Evolutionary conservation across 176 grass and related monocot genomes (phyloP).

Genomic region (Alloteropsis semialata): DNA sequence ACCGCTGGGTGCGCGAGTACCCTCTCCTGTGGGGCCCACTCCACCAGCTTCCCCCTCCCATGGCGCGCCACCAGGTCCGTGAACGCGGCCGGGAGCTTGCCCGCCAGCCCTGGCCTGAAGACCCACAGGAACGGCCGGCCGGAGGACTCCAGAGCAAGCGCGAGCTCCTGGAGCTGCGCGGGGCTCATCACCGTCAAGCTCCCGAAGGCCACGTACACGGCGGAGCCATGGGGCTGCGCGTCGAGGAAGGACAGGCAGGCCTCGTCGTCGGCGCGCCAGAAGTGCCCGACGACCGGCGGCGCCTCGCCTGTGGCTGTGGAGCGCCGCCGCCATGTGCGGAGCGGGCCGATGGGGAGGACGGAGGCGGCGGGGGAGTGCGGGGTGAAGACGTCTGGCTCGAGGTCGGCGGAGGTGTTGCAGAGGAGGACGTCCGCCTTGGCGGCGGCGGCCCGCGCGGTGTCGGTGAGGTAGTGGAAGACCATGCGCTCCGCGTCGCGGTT

Average conservation of each 20-base stretch:
- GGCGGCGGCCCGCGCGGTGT: not conserved
- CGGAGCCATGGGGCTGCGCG: slow-evolving; percentile 31
- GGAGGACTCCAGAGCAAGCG: slow-evolving; percentile 24
- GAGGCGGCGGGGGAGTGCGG: not conserved
- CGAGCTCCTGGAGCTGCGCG: slow-evolving; percentile 42
- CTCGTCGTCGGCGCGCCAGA: slow-evolving; percentile 34
- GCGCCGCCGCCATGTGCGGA: slow-evolving; percentile 25
- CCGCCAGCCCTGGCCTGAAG: not conserved
- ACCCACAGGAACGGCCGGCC: slow-evolving; percentile 49
- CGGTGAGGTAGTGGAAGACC: slow-evolving; percentile 33
- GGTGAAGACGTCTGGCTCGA: slow-evolving; percentile 34
- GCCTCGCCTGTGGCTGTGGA: not conserved
- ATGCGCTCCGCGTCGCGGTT: slow-evolving; percentile 10
- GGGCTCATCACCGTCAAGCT: slow-evolving; percentile 41
- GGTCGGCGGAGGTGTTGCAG: slow-evolving; percentile 45
- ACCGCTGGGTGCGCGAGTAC: slow-evolving; percentile 37
- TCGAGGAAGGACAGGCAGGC: slow-evolving; percentile 49
- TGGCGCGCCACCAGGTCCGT: not conserved
- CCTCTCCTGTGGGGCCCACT: slow-evolving; percentile 36
- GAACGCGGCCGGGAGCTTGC: not conserved
- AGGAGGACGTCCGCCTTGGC: slow-evolving; percentile 35
- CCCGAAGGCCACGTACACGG: slow-evolving; percentile 53
- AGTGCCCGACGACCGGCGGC: slow-evolving; percentile 19
- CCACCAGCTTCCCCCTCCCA: slow-evolving; percentile 19
- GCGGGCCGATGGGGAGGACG: slow-evolving; percentile 37